Evolutionary conservation across 2,329 filamentous ascomycete genomes (phyloP), one percentile per base, ranked within the genome.

Genomic region (Aaosphaeria pasadenensis): DNA sequence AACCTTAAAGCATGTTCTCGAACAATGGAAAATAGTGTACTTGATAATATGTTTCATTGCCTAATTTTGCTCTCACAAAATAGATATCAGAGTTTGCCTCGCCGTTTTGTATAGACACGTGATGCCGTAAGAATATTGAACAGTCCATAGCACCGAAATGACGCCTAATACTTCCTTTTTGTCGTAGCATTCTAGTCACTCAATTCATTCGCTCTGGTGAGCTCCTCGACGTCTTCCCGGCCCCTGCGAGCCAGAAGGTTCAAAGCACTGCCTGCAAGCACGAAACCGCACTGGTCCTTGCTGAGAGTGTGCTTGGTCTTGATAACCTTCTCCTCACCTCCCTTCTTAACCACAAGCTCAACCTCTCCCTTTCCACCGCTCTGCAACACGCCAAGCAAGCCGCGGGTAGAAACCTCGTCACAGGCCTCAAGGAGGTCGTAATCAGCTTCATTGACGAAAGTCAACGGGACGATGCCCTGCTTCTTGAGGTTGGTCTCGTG

Each of bases 401-500:
- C 94, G 35, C 91, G 80, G 0, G 92, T 97, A 51, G 78, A 77
- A 28, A 97, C 88, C 60, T 85, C 78, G 68, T 99, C 94, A 55
- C 91, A 89, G 0, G 91, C 91, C 45, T 82, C 77, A 54, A 99
- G 88, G 54, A 77, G 75, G 64, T 94, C 89, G 69, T 96, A 97
- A 71, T 97, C 94, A 17, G 82, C 80, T 73, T 95, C 91, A 70
- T 96, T 80, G 41, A 77, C 89, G 66, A 99, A 96, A 0, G 90
- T 96, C 61, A 99, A 78, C 2, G 94, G 94, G 40, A 99, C 90
- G 32, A 99, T 88, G 54, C 94, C 94, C 76, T 99, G 94, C 77
- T 96, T 96, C 84, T 96, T 96, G 57, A 96, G 76, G 71, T 96
- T 96, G 30, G 91, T 95, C 79, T 96, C 91, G 76, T 96, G 91